Base-by-base conservation (phyloP, 345 rosid genomes). In the Angophora floribunda region DNA sequence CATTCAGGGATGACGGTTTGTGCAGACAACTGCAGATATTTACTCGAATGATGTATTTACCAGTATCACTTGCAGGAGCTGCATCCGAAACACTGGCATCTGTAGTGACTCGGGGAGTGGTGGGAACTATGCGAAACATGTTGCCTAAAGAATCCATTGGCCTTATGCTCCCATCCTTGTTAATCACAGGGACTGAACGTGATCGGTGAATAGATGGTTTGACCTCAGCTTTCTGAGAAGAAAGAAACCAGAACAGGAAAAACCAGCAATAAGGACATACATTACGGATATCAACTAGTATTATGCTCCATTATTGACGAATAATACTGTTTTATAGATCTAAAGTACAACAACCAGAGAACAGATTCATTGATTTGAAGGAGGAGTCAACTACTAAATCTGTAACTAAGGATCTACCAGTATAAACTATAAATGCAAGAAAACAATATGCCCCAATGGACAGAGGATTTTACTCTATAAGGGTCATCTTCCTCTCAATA, bases 111-210 rank as follows among this genome's bases (percentile, higher is more conserved):
- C 65, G 86, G 75, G 96, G 92, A 55, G 97, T 96, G 80, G 95
- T 90, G 26, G 96, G 97, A 90, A 98, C 89, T 63, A 98, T 95
- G 51, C 99, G 96, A 90, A 95, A 94, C 87, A 92, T 85, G 63
- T 95, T 92, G 36, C 93, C 89, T 49, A 88, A 86, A 67, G 95
- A 89, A 88, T 94, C 93, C 87, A 86, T 65, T 52, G 90, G 93
- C 89, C 87, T 92, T 53, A 87, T 84, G 90, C 93, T 93, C 90
- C 92, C 96, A 51, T 94, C 96, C 94, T 97, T 92, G 88, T 85
- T 91, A 49, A 97, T 90, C 87, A 89, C 92, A 11, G 99, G 99
- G 86, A 98, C 97, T 51, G 99, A 98, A 85, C 75, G 97, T 86
- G 99, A 97, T 26, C 99, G 97, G 88, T 94, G 97, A 63, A 98